Conservation (phyloP, 2,329 filamentous ascomycete species). For the Cytospora mali region DNA sequence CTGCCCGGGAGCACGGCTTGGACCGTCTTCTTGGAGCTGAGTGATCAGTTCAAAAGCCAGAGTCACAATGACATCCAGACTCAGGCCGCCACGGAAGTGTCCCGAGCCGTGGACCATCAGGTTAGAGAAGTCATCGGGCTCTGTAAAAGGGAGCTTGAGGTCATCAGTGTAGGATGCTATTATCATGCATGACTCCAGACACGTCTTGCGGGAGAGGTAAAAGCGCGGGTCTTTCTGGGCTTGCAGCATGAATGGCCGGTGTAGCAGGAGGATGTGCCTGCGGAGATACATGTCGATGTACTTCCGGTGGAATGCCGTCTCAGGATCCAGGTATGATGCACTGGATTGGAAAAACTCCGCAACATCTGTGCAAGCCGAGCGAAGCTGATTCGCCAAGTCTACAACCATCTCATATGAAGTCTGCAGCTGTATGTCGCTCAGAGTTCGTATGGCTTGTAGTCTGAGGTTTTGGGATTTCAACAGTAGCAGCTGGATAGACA, state of each 20-base stretch:
- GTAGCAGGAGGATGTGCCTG: constrained; percentile 32
- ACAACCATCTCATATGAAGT: constrained; percentile 29
- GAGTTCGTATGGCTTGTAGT: constrained; percentile 29
- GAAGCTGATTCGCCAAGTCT: constrained; percentile 27
- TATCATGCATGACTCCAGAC: constrained; percentile 33
- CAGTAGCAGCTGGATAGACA: constrained; percentile 32
- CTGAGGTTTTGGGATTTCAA: constrained; percentile 31
- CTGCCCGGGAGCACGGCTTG: background rate
- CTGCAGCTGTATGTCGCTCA: constrained; percentile 29
- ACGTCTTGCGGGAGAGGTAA: constrained; percentile 33
- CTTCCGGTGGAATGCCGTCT: constrained; percentile 31
- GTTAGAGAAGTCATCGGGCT: constrained; percentile 4
- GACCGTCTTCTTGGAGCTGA: constrained; percentile 16
- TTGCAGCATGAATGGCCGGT: constrained; percentile 32
- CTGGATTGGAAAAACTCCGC: constrained; percentile 29
- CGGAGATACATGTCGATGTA: constrained; percentile 35
- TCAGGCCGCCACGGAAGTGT: constrained; percentile 8
- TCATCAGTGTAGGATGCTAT: constrained; percentile 31
- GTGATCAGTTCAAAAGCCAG: constrained; percentile 15
- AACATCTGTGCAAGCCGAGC: constrained; percentile 31
- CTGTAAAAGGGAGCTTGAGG: constrained; percentile 13
- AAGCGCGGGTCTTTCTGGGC: constrained; percentile 31
- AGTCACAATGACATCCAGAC: constrained; percentile 17
- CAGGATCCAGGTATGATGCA: background rate
- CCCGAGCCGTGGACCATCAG: constrained; percentile 14